Base-by-base conservation (phyloP, 2,329 filamentous ascomycete species). In the Diplocarpon rosae region DNA sequence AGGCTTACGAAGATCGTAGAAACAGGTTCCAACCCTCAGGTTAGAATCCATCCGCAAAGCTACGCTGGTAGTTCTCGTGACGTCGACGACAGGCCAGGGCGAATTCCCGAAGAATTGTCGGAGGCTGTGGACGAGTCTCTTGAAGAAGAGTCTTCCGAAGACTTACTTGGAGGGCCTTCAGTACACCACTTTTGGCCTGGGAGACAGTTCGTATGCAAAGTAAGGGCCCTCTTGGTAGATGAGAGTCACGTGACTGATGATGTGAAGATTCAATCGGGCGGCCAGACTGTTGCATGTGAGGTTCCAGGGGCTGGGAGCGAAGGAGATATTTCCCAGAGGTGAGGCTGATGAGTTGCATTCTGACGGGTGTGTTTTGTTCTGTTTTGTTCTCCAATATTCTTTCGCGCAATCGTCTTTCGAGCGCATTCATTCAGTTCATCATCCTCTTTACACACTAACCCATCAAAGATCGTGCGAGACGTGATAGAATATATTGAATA, bases 271-370 rank as follows among this genome's bases (percentile, higher is more conserved):
- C 65, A 98, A 98, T 66, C 95, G 86, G 78, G 88, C 90, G 14
- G 84, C 85, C 37, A 77, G 88, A 39, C 94, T 95, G 65, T 70
- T 98, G 37, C 79, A 88, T 57, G 90, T 88, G 56, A 78, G 92
- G 13, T 69, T 98, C 29, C 63, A 81, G 31, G 88, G 95, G 61
- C 75, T 98, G 0, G 90, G 90, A 1, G 92, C 86, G 2, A 71
- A 71, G 34, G 76, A 86, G 38, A 76, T 92, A 50, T 83, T 84
- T 56, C 77, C 82, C 33, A 71, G 80, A 31, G 92, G 86, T 11
- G 92, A 98, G 64, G 88, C 83, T 16, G 92, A 98, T 60, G 89
- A 95, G 56, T 86, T 93, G 61, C 88, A 95, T 68, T 78, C 86
- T 20, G 89, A 96, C 65, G 89, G 90, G 80, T 92, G 67, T 54